These are phyloP conservation scores for Ceratocystis cubensis DNA, from an alignment of 2,329 filamentous ascomycete species.

Conservation along the genomic window DNA sequence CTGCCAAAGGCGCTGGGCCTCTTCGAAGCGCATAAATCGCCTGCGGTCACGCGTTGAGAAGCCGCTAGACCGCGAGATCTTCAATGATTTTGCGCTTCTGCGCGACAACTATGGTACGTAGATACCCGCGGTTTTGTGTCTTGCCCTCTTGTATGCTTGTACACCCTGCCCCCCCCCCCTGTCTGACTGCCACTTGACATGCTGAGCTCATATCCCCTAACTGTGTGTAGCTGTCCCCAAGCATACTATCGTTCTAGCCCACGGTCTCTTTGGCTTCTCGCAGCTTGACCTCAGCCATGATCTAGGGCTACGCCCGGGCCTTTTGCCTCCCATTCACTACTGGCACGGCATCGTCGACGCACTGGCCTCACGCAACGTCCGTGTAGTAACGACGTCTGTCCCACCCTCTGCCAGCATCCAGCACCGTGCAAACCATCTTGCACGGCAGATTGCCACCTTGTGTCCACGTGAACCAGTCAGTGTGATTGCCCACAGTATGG, in stretches of 20 bases:
- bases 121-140: background rate
- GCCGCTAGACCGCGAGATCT: slow-evolving; percentile 19
- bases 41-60: slow-evolving; percentile 10
- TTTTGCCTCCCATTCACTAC: slow-evolving; percentile 45
- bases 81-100: slow-evolving; percentile 20
- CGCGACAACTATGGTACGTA: slow-evolving; percentile 17
- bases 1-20: background rate
- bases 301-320: slow-evolving; percentile 24
- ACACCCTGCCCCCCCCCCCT: no score
- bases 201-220: background rate
- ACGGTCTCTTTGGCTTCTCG: slow-evolving; percentile 52
- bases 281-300: slow-evolving; percentile 35
- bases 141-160: no score
- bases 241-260: slow-evolving; percentile 51
- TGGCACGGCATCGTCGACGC: slow-evolving; percentile 53
- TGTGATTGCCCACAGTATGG: slow-evolving; percentile 61
- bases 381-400: slow-evolving; percentile 48
- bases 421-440: slow-evolving; percentile 46
- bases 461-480: slow-evolving; percentile 48
- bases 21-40: background rate
- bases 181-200: no score
- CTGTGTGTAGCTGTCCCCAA: slow-evolving; percentile 31
- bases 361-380: slow-evolving; percentile 39
- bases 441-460: slow-evolving; percentile 37
- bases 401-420: slow-evolving; percentile 50